A percentile compares a stretch with the other conserved stretches of the same genome.
These are phyloP conservation scores for Neocallimastix lanati DNA, from an alignment of 192 early-diverging fungal genomes.

Conservation along the genomic window DNA sequence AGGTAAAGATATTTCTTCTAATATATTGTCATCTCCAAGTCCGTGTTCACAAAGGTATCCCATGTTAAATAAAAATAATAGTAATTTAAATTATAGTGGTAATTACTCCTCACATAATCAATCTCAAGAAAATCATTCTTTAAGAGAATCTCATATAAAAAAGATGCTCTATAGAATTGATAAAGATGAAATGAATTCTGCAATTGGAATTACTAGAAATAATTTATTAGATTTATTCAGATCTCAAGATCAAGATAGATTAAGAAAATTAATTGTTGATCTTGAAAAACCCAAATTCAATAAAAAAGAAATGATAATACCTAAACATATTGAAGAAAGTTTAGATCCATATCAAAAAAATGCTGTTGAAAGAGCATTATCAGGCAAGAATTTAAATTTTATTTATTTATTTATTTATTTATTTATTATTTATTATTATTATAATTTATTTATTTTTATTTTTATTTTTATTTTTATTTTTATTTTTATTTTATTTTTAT, in stretches of 20 bases:
- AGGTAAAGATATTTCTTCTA: conserved; percentile 3
- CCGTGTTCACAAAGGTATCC: not conserved
- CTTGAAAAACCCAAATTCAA: conserved; percentile 46
- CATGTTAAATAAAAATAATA: not conserved
- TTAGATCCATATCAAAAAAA: conserved; percentile 56
- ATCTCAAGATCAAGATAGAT: conserved; percentile 22
- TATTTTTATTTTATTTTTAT: not conserved
- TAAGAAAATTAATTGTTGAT: conserved; percentile 64
- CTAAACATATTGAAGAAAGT: conserved; percentile 1
- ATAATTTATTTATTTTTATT: conserved; percentile 4
- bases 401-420: no score
- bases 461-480: not conserved
- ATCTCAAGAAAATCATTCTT: not conserved
- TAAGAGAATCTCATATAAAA: conserved; percentile 8
- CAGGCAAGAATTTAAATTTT: no score
- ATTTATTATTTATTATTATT: no score
- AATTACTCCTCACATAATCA: not conserved
- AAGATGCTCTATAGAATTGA: conserved; percentile 51
- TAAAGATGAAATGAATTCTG: conserved; percentile 58
- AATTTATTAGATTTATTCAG: conserved; percentile 62
- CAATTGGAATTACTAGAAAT: conserved; percentile 44
- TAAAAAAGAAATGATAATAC: not conserved
- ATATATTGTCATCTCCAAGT: no score
- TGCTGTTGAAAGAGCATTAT: conserved; percentile 52
- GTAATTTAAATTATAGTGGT: not conserved